phyloP scores from a whole-genome alignment of 1,284 basidiomycete species.

The Wallemia hederae region DNA sequence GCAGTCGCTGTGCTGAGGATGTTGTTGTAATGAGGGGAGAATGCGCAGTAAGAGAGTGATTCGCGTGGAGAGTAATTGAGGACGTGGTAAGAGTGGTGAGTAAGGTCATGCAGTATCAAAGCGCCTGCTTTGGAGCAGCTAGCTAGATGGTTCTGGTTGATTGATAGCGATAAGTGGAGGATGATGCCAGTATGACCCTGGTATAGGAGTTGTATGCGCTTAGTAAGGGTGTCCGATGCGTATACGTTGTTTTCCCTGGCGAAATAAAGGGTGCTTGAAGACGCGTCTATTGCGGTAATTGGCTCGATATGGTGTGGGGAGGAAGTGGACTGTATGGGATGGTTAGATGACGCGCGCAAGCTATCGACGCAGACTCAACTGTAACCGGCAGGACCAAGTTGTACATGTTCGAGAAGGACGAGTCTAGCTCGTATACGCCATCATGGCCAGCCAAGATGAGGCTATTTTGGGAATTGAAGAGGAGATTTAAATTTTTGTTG shows the following conservation, averaged over 20 bases:
- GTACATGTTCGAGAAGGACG: not conserved
- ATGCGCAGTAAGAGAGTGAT: not conserved
- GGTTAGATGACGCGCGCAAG: too few relatives aligned
- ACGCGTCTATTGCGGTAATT: not conserved
- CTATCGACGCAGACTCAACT: too few relatives aligned
- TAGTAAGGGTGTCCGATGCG: not conserved
- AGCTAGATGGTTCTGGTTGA: not conserved
- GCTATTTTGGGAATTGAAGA: not conserved
- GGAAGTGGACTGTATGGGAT: not conserved
- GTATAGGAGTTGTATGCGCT: not conserved
- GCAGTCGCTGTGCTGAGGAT: not conserved
- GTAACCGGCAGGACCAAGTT: not conserved
- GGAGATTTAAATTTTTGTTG: not conserved
- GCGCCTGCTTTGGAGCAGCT: conserved; percentile 1
- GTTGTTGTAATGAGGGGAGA: not conserved
- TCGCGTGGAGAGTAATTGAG: not conserved
- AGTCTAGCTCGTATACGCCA: not conserved
- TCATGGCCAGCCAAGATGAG: not conserved
- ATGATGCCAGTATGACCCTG: not conserved
- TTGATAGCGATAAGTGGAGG: not conserved
- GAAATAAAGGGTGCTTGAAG: not conserved
- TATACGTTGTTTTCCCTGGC: not conserved
- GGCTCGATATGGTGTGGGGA: not conserved
- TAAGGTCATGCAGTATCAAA: not conserved
- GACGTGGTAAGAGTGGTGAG: not conserved